Percentiles rank a stretch among this genome's conserved stretches.
These are phyloP conservation scores for Lolium multiflorum DNA, from an alignment of 176 grass and related monocot species.

Conservation along the genomic window DNA sequence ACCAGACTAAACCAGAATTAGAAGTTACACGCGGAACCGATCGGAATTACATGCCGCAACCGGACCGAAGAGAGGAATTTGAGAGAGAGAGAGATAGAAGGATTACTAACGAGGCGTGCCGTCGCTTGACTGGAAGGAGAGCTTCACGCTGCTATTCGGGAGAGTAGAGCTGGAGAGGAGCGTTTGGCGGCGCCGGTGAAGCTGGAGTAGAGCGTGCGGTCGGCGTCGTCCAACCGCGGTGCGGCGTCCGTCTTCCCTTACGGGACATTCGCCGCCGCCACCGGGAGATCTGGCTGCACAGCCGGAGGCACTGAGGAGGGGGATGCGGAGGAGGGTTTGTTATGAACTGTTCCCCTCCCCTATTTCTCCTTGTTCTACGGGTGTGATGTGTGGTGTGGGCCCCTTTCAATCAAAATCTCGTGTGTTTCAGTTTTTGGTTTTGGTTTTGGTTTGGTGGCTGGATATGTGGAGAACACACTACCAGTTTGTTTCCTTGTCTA, in stretches of 20 bases:
- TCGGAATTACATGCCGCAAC: neutral
- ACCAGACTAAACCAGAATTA: neutral
- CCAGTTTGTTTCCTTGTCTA: neutral
- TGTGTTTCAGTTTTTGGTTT: neutral
- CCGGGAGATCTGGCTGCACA: conserved; percentile 3
- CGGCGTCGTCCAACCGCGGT: conserved; percentile 75
- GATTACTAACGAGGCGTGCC: conserved; percentile 57
- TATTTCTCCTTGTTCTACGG: neutral
- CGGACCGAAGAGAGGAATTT: neutral
- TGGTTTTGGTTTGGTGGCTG: neutral
- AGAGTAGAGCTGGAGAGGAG: conserved; percentile 80
- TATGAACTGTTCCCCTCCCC: neutral
- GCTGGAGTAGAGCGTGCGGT: conserved; percentile 78
- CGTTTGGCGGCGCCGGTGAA: conserved; percentile 84
- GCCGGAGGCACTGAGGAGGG: neutral
- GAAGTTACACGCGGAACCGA: conserved; percentile 6
- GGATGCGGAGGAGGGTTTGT: conserved; percentile 17
- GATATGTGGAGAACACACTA: neutral
- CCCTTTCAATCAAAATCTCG: conserved; percentile 28
- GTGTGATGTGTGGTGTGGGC: neutral
- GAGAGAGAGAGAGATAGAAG: neutral
- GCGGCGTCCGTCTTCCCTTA: conserved; percentile 74
- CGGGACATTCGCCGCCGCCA: conserved; percentile 54
- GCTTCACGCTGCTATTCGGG: conserved; percentile 73
- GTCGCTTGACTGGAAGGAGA: conserved; percentile 90